Base-by-base conservation (phyloP, 2,329 filamentous ascomycete genomes). In the Phaeophleospora eucalypticola region DNA sequence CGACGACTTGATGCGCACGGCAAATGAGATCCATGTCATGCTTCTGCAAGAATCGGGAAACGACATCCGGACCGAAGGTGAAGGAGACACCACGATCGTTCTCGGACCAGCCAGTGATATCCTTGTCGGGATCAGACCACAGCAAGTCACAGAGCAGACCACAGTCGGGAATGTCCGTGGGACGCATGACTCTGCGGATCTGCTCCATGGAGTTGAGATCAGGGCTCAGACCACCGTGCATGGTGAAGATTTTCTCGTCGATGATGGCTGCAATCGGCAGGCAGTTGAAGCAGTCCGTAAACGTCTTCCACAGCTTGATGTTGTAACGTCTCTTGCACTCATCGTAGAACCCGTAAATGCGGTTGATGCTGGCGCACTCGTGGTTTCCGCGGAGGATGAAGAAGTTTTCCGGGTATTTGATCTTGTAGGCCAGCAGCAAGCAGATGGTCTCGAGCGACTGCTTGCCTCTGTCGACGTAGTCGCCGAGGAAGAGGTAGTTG, bases 1-100 rank as follows among this genome's bases (percentile, higher is more conserved):
- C 93, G 47, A 98, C 93, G 56, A 97, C 93, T 73, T 97, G 91
- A 72, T 98, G 93, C 57, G 93, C 93, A 71, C 93, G 88, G 74
- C 93, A 98, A 70, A 98, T 97, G 65, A 98, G 79, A 65, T 98
- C 93, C 91, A 98, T 97, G 74, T 98, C 93, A 71, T 97, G 93
- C 75, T 97, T 97, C 75, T 96, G 90, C 53, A 98, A 73, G 80
- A 98, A 98, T 55, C 91, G 84, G 42, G 90, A 95, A 34, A 98
- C 91, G 17, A 98, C 93, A 63, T 98, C 91, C 16, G 91, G 91
- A 4, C 93, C 93, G 64, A 98, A 98, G 43, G 93, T 97, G 76
- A 97, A 98, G 38, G 90, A 96, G 27, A 98, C 93, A 75, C 93
- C 93, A 67, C 93, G 87, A 66, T 98, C 93, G 69, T 97, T 98